These are phyloP conservation scores for Pseudocercospora ulei DNA, from an alignment of 2,329 filamentous ascomycete species.

Conservation along the genomic window DNA sequence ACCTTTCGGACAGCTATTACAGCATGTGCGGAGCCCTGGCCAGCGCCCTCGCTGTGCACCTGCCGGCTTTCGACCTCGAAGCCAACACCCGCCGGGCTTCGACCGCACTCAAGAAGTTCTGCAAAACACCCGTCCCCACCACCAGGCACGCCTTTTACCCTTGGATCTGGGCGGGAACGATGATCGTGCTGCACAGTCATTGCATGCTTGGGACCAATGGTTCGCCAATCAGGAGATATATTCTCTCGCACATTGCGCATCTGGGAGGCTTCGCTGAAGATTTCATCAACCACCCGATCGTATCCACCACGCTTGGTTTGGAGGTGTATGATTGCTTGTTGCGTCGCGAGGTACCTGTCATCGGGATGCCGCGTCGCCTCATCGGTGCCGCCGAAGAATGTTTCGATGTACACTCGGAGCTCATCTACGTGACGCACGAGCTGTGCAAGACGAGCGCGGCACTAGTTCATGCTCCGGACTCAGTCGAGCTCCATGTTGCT, in stretches of 20 bases:
- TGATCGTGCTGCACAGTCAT: constrained; percentile 5
- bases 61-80: constrained; percentile 6
- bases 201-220: constrained; percentile 8
- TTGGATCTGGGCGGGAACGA: constrained; percentile 11
- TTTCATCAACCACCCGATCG: constrained; percentile 1
- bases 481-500: not conserved
- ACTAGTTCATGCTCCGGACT: not conserved
- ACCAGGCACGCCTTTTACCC: constrained; percentile 5
- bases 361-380: not conserved
- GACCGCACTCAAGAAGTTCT: constrained; percentile 7
- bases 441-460: constrained; percentile 1
- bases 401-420: no score
- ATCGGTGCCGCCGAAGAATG: not conserved
- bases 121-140: not conserved
- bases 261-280: not conserved
- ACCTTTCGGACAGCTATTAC: constrained; percentile 10
- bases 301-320: constrained; percentile 6
- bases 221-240: constrained; percentile 5
- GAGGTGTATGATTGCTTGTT: constrained; percentile 10
- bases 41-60: constrained; percentile 1
- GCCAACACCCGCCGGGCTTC: constrained; percentile 2
- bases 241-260: constrained; percentile 1
- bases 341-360: constrained; percentile 5
- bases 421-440: not conserved
- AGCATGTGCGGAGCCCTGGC: constrained; percentile 9